Percentiles rank a stretch among this genome's conserved stretches.
Conservation (phyloP, 2,329 filamentous ascomycete genomes). For the Septoria linicola region DNA sequence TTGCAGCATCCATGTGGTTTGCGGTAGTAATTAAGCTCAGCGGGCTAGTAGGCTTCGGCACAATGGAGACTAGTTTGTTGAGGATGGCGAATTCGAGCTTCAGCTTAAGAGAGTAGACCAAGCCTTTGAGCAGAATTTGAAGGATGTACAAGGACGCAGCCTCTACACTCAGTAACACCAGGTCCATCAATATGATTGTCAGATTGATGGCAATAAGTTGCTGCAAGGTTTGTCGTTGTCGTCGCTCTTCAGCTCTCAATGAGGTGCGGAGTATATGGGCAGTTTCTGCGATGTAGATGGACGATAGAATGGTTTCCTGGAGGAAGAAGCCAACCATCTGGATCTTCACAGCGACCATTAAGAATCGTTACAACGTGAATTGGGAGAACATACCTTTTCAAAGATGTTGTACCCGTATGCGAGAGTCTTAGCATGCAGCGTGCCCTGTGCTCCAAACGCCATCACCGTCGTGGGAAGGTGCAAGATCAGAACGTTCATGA, state of each 20-base stretch:
- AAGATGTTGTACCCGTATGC: conserved; percentile 44
- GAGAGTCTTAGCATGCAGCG: conserved; percentile 29
- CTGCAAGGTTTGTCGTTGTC: conserved; percentile 32
- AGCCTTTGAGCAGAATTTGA: conserved; percentile 42
- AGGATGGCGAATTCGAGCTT: conserved; percentile 39
- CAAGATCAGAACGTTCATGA: conserved; percentile 53
- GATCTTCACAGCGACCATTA: background rate
- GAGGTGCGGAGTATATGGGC: conserved; percentile 27
- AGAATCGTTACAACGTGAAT: background rate
- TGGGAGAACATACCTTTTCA: conserved; percentile 39
- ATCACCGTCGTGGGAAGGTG: conserved; percentile 57
- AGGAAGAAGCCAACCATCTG: conserved; percentile 47
- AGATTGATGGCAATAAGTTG: conserved; percentile 42
- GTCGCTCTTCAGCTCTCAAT: conserved; percentile 22
- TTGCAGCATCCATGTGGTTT: conserved; percentile 16
- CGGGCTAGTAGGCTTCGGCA: conserved; percentile 22
- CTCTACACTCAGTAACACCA: conserved; percentile 39
- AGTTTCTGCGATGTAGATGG: conserved; percentile 36
- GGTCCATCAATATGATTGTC: conserved; percentile 41
- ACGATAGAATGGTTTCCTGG: conserved; percentile 40
- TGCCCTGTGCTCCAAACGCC: conserved; percentile 53
- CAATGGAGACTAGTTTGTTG: conserved; percentile 33
- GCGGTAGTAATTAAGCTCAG: conserved; percentile 25
- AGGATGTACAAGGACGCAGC: conserved; percentile 36
- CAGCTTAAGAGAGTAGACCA: conserved; percentile 38